Evolutionary conservation across 73 alveolate genomes (phyloP).

Genomic region (Paramecium primaurelia): DNA sequence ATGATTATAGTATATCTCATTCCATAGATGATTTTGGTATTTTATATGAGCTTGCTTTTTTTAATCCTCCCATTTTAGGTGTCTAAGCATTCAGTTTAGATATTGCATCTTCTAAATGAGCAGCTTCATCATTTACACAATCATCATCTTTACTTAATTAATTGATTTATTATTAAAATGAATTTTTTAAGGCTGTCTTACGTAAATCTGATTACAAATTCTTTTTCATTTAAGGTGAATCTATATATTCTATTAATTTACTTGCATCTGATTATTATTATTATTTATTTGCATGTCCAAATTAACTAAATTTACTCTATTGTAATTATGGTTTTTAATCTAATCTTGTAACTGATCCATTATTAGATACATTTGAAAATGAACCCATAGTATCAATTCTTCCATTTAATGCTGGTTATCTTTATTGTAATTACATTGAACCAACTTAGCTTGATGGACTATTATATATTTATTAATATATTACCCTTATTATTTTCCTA

Average conservation of each 20-base stretch:
- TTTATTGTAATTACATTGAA: background rate
- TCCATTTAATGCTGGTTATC: slow-evolving; percentile 44
- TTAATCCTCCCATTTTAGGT: slow-evolving; percentile 35
- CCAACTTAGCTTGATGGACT: slow-evolving; percentile 20
- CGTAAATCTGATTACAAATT: background rate
- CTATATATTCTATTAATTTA: background rate
- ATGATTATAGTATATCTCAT: background rate
- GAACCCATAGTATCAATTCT: slow-evolving; percentile 24
- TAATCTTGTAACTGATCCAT: background rate
- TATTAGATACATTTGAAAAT: background rate
- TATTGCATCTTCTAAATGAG: slow-evolving; percentile 41
- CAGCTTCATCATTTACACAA: slow-evolving; percentile 27
- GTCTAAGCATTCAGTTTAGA: slow-evolving; percentile 17
- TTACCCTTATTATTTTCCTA: slow-evolving; percentile 15
- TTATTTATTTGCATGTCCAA: background rate
- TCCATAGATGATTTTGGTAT: slow-evolving; percentile 28
- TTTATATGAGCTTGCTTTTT: slow-evolving; percentile 37
- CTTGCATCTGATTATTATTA: background rate
- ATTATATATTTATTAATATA: background rate
- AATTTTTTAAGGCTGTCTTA: slow-evolving; percentile 24
- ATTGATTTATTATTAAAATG: background rate
- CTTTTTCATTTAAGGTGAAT: background rate
- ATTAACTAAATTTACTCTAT: slow-evolving; percentile 14
- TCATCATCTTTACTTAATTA: slow-evolving; percentile 40
- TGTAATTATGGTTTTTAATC: background rate